phyloP scores from a whole-genome alignment of 768 basidiomycete species.

The Mycena metata region DNA sequence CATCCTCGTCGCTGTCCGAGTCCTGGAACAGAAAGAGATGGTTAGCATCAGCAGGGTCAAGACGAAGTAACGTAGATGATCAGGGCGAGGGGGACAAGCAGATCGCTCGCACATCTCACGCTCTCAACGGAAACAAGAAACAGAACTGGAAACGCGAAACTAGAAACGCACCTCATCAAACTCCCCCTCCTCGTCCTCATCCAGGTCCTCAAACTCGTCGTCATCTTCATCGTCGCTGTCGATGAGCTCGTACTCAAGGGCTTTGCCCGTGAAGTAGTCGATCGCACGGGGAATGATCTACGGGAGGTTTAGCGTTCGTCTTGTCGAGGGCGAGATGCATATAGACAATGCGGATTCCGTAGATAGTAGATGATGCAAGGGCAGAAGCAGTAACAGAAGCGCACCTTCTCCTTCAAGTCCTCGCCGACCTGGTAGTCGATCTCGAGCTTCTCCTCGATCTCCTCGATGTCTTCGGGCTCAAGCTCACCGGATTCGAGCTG shows the following conservation, averaged over 20 bases:
- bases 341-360: background rate
- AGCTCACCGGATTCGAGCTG: constrained; percentile 71
- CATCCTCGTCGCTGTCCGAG: constrained; percentile 78
- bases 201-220: constrained; percentile 72
- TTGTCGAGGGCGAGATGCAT: background rate
- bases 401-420: constrained; percentile 95
- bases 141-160: constrained; percentile 22
- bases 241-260: constrained; percentile 82
- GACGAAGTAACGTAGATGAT: too few relatives aligned
- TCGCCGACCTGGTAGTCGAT: constrained; percentile 98
- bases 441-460: constrained; percentile 94
- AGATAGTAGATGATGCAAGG: too few relatives aligned
- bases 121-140: constrained; percentile 19
- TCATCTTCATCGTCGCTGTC: constrained; percentile 71
- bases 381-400: constrained; percentile 30
- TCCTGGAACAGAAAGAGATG: constrained; percentile 56
- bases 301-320: constrained; percentile 7
- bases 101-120: too few relatives aligned
- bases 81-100: too few relatives aligned
- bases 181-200: constrained; percentile 63
- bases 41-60: constrained; percentile 1
- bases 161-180: constrained; percentile 63
- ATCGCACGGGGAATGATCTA: constrained; percentile 95
- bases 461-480: constrained; percentile 72
- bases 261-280: constrained; percentile 98